phyloP scores from a whole-genome alignment of 176 grass and related monocot genomes.

The Tillandsia fasciculata region DNA sequence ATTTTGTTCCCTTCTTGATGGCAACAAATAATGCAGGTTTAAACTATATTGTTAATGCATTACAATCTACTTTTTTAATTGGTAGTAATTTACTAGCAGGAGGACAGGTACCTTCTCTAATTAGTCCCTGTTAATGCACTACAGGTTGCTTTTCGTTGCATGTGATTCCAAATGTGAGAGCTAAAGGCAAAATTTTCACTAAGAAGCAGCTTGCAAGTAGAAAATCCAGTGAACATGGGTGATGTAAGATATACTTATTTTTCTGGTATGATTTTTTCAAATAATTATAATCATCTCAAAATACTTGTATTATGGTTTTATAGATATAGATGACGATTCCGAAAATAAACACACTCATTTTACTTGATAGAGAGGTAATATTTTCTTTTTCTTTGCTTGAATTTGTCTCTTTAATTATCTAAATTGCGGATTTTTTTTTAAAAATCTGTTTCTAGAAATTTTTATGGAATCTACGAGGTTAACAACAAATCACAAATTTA shows the following conservation, averaged over 20 bases:
- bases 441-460: not conserved
- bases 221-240: slow-evolving; percentile 80
- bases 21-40: not conserved
- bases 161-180: slow-evolving; percentile 74
- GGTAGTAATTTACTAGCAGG: not conserved
- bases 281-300: slow-evolving; percentile 9
- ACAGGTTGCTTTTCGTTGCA: slow-evolving; percentile 74
- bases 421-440: not conserved
- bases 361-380: slow-evolving; percentile 85
- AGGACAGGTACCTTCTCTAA: not conserved
- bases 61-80: not conserved
- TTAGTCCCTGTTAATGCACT: not conserved
- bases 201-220: slow-evolving; percentile 80
- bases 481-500: too few species aligned
- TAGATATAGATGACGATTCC: slow-evolving; percentile 51
- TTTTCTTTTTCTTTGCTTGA: slow-evolving; percentile 5
- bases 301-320: slow-evolving; percentile 16
- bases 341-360: slow-evolving; percentile 89
- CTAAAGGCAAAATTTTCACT: slow-evolving; percentile 68
- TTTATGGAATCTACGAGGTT: not conserved
- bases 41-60: not conserved
- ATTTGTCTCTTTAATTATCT: slow-evolving; percentile 6
- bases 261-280: slow-evolving; percentile 2
- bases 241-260: slow-evolving; percentile 45
- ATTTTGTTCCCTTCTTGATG: not conserved